Conservation (phyloP, 2,329 filamentous ascomycete genomes). For the Colletotrichum camelliae region DNA sequence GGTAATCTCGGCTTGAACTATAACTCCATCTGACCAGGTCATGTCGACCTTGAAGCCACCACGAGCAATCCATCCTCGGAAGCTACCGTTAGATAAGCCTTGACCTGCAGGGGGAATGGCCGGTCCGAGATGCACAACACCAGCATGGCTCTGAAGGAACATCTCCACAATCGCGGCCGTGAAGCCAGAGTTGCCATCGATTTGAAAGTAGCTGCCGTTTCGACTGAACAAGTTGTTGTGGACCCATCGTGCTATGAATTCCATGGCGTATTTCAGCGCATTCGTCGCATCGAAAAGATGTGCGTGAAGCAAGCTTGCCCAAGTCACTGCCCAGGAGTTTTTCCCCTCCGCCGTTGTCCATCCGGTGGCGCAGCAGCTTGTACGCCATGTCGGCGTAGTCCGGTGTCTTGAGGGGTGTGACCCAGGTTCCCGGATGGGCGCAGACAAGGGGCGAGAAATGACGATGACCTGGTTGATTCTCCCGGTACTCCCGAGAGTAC, state of each 20-base stretch:
- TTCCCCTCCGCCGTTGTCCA: slow-evolving; percentile 18
- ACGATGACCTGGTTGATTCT: slow-evolving; percentile 51
- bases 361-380: background rate
- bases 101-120: slow-evolving; percentile 23
- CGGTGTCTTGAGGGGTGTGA: slow-evolving; percentile 28
- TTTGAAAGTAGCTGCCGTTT: slow-evolving; percentile 41
- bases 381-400: slow-evolving; percentile 27
- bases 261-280: slow-evolving; percentile 36
- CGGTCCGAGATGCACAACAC: slow-evolving; percentile 29
- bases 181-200: slow-evolving; percentile 56
- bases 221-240: slow-evolving; percentile 45
- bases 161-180: slow-evolving; percentile 48
- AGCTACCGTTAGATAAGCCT: slow-evolving; percentile 14
- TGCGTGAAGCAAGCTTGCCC: background rate
- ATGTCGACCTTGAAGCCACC: slow-evolving; percentile 27
- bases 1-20: no score
- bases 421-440: slow-evolving; percentile 48
- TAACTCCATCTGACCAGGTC: slow-evolving; percentile 12
- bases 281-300: slow-evolving; percentile 24
- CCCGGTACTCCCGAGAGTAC: slow-evolving; percentile 40
- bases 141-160: slow-evolving; percentile 43
- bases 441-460: slow-evolving; percentile 56
- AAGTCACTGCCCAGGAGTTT: slow-evolving; percentile 17
- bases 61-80: slow-evolving; percentile 18
- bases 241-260: slow-evolving; percentile 39